A percentile compares a stretch with the other conserved stretches of the same genome.
Evolutionary conservation across 352 stramenopile genomes (phyloP).

Genomic region (Phytophthora foliorum): DNA sequence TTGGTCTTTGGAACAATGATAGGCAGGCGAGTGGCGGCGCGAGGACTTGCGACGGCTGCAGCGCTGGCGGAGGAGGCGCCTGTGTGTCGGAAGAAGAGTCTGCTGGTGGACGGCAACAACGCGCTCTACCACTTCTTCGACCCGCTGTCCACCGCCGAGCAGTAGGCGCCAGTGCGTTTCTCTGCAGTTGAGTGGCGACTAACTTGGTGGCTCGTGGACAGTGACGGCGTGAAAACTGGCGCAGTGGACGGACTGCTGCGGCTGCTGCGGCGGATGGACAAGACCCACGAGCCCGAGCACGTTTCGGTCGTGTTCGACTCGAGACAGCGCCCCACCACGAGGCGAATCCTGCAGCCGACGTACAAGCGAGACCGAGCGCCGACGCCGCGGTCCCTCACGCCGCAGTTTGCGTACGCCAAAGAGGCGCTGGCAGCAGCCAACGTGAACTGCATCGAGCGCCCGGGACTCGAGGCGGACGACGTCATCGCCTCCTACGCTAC

Average conservation of each 20-base stretch:
- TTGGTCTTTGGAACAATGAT: slow-evolving; percentile 14
- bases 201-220: slow-evolving; percentile 18
- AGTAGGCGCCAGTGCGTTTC: slow-evolving; percentile 30
- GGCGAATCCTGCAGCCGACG: slow-evolving; percentile 56
- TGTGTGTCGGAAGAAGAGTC: slow-evolving; percentile 43
- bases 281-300: slow-evolving; percentile 54
- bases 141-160: slow-evolving; percentile 39
- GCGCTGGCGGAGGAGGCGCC: slow-evolving; percentile 12
- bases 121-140: slow-evolving; percentile 71
- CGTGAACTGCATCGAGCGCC: slow-evolving; percentile 62
- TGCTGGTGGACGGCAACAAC: slow-evolving; percentile 79
- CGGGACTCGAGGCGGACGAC: slow-evolving; percentile 72
- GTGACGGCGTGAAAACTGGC: slow-evolving; percentile 46
- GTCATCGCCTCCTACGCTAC: slow-evolving; percentile 73
- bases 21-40: slow-evolving; percentile 8
- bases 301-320: slow-evolving; percentile 77
- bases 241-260: slow-evolving; percentile 57
- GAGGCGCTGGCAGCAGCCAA: slow-evolving; percentile 32
- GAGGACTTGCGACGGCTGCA: slow-evolving; percentile 18
- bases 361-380: slow-evolving; percentile 61
- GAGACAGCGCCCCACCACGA: slow-evolving; percentile 48
- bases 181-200: too few species aligned
- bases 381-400: slow-evolving; percentile 45
- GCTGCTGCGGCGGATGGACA: slow-evolving; percentile 57
- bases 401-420: slow-evolving; percentile 58